A percentile compares a stretch with the other conserved stretches of the same genome.
phyloP scores from a whole-genome alignment of 768 basidiomycete species.

The Boletus rubropictus region DNA sequence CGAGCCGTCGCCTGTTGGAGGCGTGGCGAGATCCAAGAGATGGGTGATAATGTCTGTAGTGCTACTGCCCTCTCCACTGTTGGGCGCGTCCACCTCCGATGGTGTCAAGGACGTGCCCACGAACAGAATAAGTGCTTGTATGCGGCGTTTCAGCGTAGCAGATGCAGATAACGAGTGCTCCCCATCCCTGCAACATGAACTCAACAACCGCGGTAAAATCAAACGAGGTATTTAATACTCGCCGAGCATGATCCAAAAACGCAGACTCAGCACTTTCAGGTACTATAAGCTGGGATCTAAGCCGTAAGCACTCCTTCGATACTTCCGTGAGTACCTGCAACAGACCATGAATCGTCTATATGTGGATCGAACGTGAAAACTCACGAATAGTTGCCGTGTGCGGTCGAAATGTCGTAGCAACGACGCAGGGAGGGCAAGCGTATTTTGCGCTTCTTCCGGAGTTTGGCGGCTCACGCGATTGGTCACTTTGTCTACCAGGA shows the following conservation, averaged over 20 bases:
- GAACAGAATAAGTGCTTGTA: conserved; percentile 64
- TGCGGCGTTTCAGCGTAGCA: conserved; percentile 49
- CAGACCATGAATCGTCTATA: background rate
- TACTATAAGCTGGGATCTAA: conserved; percentile 40
- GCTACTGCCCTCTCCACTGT: conserved; percentile 18
- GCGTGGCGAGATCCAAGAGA: conserved; percentile 44
- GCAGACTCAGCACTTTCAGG: conserved; percentile 35
- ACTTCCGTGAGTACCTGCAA: conserved; percentile 57
- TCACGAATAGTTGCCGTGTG: conserved; percentile 47
- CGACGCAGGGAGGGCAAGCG: conserved; percentile 61
- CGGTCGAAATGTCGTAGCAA: conserved; percentile 53
- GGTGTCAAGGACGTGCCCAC: conserved; percentile 47
- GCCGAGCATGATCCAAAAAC: conserved; percentile 58
- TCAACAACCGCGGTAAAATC: background rate
- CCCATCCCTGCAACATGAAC: conserved; percentile 42
- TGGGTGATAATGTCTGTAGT: conserved; percentile 42
- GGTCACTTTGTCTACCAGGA: conserved; percentile 73
- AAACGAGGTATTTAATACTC: background rate
- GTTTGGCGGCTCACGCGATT: conserved; percentile 63
- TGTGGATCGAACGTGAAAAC: conserved; percentile 14
- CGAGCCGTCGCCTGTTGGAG: conserved; percentile 25
- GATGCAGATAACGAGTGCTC: conserved; percentile 46
- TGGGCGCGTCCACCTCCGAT: conserved; percentile 13
- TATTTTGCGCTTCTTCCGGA: conserved; percentile 49
- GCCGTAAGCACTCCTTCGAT: conserved; percentile 58